Base-by-base conservation (phyloP, 768 basidiomycete species). In the Termitomyces sp. region DNA sequence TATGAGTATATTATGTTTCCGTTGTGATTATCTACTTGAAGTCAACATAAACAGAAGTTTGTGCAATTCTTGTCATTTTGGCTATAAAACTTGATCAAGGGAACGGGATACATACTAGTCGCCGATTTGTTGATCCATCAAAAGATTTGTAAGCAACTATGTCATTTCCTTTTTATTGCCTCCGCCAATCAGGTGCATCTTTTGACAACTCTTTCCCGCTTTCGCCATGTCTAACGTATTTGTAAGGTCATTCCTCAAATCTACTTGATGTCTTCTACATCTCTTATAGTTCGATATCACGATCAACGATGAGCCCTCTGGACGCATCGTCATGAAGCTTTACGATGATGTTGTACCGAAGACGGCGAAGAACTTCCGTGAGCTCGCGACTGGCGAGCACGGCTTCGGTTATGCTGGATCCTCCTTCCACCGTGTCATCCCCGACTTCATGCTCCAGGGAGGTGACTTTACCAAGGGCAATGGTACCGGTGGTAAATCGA, bases 351-450 rank as follows among this genome's bases (percentile, higher is more conserved):
- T 82, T 49, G 87, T 90, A 11, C 91, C 91, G 49, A 82, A 75
- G 65, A 93, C 90, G 2, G 75, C 90, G 10, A 72, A 61, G 26
- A 94, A 98, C 79, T 98, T 98, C 81, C 88, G 95, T 55, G 90
- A 92, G 72, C 82, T 97, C 51, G 86, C 86, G 56, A 92, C 90
- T 13, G 89, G 90, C 50, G 65, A 82, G 68, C 66, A 88, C 54
- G 89, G 89, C 3, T 91, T 73, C 59, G 88, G 92, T 49, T 98
- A 95, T 75, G 53, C 71, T 50, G 86, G 84, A 18, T 76, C 75
- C 20, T 26, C 40, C 0, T 94, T 94, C 83, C 92, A 94, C 71
- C 88, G 92, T 63, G 74, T 94, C 67, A 92, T 94, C 68, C 88
- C 88, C 22, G 48, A 68, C 44, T 94, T 93, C 74, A 93, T 93